Conservation (phyloP, 164 flowering plant species). For the Cinnamomum chago region DNA sequence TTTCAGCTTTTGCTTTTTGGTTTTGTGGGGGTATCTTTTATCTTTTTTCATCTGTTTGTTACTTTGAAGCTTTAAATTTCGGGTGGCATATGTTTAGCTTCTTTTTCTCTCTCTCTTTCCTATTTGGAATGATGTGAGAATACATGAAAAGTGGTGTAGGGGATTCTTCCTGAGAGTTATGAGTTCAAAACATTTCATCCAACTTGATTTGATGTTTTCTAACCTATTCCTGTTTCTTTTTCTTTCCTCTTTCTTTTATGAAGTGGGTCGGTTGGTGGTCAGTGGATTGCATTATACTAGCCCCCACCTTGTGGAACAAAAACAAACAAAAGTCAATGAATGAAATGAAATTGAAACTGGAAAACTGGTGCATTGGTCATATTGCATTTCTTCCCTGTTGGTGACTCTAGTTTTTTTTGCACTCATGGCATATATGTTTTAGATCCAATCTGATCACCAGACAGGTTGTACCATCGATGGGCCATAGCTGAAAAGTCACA, state of each 20-base stretch:
- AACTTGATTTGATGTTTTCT: not conserved
- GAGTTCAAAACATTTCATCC: not conserved
- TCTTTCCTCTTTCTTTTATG: not conserved
- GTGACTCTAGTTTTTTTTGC: no score
- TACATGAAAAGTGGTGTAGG: conserved; percentile 16
- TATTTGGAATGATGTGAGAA: conserved; percentile 22
- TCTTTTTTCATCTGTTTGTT: not conserved
- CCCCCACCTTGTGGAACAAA: not conserved
- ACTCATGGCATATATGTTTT: not conserved
- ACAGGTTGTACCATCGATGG: not conserved
- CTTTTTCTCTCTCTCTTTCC: not conserved
- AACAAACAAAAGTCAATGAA: not conserved
- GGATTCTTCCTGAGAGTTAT: conserved; percentile 13
- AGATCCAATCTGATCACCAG: not conserved
- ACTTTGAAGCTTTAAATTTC: not conserved
- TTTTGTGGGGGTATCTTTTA: not conserved
- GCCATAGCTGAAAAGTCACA: not conserved
- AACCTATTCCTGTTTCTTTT: not conserved
- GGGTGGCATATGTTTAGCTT: not conserved
- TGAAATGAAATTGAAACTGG: not conserved
- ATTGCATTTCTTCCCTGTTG: not conserved
- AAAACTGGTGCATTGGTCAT: not conserved
- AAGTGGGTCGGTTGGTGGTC: not conserved
- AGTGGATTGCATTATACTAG: not conserved
- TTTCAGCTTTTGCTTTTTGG: conserved; percentile 5